These are phyloP conservation scores for Malus sieversii DNA, from an alignment of 306 rosid genomes.

Conservation along the genomic window DNA sequence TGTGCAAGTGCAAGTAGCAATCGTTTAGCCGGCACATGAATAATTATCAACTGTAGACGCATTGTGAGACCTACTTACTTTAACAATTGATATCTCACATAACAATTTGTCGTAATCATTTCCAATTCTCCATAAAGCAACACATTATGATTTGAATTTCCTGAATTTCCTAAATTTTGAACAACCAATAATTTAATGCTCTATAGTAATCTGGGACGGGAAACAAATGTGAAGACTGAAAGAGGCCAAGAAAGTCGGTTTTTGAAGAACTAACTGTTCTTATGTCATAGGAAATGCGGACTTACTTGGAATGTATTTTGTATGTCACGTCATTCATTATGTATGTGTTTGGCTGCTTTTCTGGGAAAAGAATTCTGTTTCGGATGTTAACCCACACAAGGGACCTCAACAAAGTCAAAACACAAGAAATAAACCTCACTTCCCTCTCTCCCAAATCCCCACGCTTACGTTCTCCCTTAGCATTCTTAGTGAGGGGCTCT, in stretches of 20 bases:
- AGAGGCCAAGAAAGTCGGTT: background rate
- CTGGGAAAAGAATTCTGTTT: constrained; percentile 3
- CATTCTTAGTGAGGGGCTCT: rapidly evolving
- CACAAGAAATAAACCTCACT: background rate
- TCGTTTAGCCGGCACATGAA: no score
- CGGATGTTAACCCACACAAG: background rate
- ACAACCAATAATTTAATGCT: background rate
- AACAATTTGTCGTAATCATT: no score
- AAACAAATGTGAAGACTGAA: background rate
- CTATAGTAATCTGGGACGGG: background rate
- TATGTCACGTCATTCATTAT: background rate
- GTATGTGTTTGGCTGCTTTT: constrained; percentile 15
- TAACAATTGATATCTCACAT: background rate
- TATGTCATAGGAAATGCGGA: constrained; percentile 9
- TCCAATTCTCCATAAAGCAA: background rate
- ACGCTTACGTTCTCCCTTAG: no score
- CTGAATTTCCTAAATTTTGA: background rate
- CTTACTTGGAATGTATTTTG: constrained; percentile 10
- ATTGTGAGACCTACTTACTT: no score
- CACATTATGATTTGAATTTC: background rate
- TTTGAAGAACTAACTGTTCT: background rate
- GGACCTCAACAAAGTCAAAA: background rate
- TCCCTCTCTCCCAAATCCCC: no score
- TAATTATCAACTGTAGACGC: no score
- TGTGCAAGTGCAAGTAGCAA: background rate